Conservation (phyloP, 208 protist genomes). For the Leishmania mexicana region DNA sequence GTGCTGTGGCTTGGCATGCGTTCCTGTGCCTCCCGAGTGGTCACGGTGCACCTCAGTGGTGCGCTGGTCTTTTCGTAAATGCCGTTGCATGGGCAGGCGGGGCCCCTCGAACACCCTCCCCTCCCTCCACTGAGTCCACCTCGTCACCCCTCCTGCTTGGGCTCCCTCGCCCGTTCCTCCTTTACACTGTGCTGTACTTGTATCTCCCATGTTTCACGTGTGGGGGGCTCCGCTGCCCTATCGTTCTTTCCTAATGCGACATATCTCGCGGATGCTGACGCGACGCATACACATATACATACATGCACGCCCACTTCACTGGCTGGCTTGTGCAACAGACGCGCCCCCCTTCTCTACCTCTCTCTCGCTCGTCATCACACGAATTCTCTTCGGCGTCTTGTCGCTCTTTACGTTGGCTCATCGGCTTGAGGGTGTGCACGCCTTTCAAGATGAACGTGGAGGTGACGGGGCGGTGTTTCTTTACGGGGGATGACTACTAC, state of each 20-base stretch:
- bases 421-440: neutral
- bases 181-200: neutral
- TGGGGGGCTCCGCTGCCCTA: neutral
- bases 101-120: neutral
- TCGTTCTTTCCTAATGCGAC: neutral
- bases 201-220: neutral
- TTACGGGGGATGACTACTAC: conserved; percentile 20
- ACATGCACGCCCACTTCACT: neutral
- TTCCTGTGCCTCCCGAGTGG: neutral
- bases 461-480: conserved; percentile 25
- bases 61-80: neutral
- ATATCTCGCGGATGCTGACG: neutral
- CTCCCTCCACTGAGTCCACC: neutral
- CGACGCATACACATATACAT: neutral
- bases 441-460: conserved; percentile 21
- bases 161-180: neutral
- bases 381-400: neutral
- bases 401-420: neutral
- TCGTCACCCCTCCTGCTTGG: neutral
- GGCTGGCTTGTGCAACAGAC: neutral
- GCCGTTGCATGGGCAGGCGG: neutral
- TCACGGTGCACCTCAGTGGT: neutral
- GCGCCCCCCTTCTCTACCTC: neutral
- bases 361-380: neutral
- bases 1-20: neutral